These are phyloP conservation scores for Carpinus fangiana DNA, from an alignment of 306 rosid genomes.

Conservation along the genomic window DNA sequence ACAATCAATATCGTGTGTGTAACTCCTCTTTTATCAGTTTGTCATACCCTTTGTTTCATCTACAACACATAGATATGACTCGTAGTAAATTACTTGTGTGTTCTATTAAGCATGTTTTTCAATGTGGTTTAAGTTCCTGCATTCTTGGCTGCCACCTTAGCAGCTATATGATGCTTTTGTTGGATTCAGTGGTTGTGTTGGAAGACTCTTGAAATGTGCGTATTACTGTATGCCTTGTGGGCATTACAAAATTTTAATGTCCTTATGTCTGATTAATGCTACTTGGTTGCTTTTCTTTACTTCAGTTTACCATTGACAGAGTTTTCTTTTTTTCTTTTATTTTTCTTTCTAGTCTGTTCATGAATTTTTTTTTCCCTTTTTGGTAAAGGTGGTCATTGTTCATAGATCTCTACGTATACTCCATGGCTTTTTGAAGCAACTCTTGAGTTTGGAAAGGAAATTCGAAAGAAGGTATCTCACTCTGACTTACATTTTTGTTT, in stretches of 20 bases:
- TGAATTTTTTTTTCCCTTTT: constrained; percentile 20
- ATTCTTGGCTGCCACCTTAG: background rate
- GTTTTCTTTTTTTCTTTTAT: constrained; percentile 17
- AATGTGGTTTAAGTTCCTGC: background rate
- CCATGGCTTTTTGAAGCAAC: constrained; percentile 63
- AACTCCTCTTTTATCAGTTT: background rate
- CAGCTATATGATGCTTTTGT: background rate
- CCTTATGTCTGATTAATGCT: constrained; percentile 14
- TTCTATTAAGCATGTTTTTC: background rate
- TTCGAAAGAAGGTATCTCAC: constrained; percentile 62
- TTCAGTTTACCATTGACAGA: constrained; percentile 7
- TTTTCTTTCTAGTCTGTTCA: constrained; percentile 21
- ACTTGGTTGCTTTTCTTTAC: constrained; percentile 4
- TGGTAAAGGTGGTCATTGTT: constrained; percentile 61
- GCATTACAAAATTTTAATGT: background rate
- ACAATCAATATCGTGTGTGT: background rate
- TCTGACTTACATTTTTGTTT: constrained; percentile 3
- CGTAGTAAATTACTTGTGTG: background rate
- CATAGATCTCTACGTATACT: constrained; percentile 65
- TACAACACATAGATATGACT: background rate
- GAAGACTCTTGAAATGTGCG: background rate
- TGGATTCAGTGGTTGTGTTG: background rate
- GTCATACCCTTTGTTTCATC: background rate
- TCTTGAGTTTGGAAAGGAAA: constrained; percentile 46
- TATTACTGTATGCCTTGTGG: constrained; percentile 10